Evolutionary conservation across 371 early-diverging fungal genomes (phyloP), one percentile per base, ranked within the genome.

Genomic region (Lichtheimia ramosa): DNA sequence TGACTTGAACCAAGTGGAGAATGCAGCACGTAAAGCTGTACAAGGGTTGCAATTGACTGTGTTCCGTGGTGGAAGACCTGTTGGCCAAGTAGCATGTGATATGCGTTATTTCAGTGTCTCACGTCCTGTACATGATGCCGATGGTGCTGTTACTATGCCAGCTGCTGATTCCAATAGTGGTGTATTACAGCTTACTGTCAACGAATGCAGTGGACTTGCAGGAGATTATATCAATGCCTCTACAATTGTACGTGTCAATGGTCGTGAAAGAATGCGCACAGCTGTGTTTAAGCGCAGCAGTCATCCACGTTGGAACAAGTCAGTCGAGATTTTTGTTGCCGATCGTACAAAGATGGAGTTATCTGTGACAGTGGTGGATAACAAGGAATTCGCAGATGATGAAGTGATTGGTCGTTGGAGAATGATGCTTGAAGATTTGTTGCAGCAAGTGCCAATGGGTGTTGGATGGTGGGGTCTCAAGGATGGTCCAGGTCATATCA

Each of bases 291-390:
- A 82, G 58, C 74, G 82, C 5, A 81, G 68, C 28, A 69, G 70
- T 58, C 83, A 78, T 41, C 83, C 85, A 50, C 70, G 77, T 43
- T 85, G 81, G 82, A 77, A 82, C 56, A 82, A 82, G 56, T 62
- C 50, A 27, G 56, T 70, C 18, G 81, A 80, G 43, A 42, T 75
- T 2, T 77, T 80, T 66, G 71, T 80, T 2, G 67, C 72, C 7
- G 81, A 80, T 57, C 76, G 74, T 64, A 70, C 70, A 7, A 61
- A 71, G 52, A 49, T 69, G n/a, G 65, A 71, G 25, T 53, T 80
- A 40, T 58, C 51, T 7, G 75, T 77, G 8, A 62, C 60, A 25
- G 51, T 80, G 4, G 40, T 66, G 56, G 69, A 75, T 25, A 60
- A 51, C 63, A 63, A 64, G 21, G 63, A 65, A 52, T 67, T 65